Percentiles rank a stretch among this genome's conserved stretches.
Conservation (phyloP, 257 asterid species). For the Solanum gracilifrons region DNA sequence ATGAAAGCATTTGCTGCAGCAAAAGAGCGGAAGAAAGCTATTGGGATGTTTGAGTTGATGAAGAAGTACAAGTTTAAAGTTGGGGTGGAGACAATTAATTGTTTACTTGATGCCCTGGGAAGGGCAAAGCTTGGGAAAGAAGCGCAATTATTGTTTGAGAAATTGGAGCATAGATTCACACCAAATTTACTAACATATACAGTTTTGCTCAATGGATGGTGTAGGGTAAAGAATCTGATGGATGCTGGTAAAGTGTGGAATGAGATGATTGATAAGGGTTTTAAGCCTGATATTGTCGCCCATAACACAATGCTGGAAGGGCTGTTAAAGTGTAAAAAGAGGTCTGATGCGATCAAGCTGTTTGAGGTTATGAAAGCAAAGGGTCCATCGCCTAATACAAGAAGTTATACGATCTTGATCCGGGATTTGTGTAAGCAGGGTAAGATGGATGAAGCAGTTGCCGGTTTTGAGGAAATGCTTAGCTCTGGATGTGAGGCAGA, state of each 20-base stretch:
- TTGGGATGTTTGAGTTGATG: conserved; percentile 73
- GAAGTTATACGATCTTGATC: conserved; percentile 61
- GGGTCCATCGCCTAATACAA: conserved; percentile 60
- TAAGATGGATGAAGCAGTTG: conserved; percentile 44
- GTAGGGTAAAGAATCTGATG: conserved; percentile 64
- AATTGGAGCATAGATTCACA: conserved; percentile 52
- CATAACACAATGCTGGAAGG: conserved; percentile 86
- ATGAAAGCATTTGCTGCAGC: conserved; percentile 76
- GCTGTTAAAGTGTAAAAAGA: conserved; percentile 45
- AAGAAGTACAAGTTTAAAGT: conserved; percentile 54
- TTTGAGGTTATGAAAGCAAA: conserved; percentile 72
- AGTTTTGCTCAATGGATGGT: conserved; percentile 78
- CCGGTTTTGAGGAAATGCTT: conserved; percentile 52
- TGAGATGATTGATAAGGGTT: conserved; percentile 64
- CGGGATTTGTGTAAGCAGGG: conserved; percentile 60
- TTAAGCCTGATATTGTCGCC: conserved; percentile 69
- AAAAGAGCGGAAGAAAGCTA: conserved; percentile 71
- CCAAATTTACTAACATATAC: conserved; percentile 60
- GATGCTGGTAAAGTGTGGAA: conserved; percentile 89
- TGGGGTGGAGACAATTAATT: conserved; percentile 54
- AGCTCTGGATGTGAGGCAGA: conserved; percentile 47
- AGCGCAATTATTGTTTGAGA: conserved; percentile 57
- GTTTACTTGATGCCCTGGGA: conserved; percentile 74
- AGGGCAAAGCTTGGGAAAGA: conserved; percentile 83
- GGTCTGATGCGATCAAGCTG: conserved; percentile 55